A percentile compares a stretch with the other conserved stretches of the same genome.
phyloP scores from a whole-genome alignment of 495 filamentous ascomycete genomes.

The Penicillium pancosmium region DNA sequence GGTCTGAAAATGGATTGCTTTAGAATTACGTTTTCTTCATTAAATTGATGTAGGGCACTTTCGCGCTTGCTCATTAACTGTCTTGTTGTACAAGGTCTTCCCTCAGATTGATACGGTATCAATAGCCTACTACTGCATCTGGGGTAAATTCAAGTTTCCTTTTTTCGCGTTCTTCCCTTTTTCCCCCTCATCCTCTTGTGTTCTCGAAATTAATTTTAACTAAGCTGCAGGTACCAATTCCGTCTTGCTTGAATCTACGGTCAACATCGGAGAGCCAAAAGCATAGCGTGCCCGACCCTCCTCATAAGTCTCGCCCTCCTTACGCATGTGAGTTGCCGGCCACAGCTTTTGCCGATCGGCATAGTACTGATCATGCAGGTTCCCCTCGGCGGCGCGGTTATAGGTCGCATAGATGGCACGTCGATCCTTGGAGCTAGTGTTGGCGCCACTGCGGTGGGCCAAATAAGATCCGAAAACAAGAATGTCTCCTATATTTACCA shows the following conservation, averaged over 20 bases:
- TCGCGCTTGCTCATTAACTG: too few relatives aligned
- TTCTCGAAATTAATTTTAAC: too few relatives aligned
- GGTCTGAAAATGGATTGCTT: too few relatives aligned
- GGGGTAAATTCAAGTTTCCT: too few relatives aligned
- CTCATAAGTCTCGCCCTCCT: constrained; percentile 40
- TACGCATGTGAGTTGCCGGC: constrained; percentile 48
- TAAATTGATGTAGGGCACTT: too few relatives aligned
- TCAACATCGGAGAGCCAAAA: constrained; percentile 47
- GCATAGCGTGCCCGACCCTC: constrained; percentile 43
- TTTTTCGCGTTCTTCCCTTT: too few relatives aligned
- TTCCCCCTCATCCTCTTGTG: too few relatives aligned
- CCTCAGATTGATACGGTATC: too few relatives aligned
- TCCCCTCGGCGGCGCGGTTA: constrained; percentile 44
- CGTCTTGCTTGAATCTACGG: constrained; percentile 30
- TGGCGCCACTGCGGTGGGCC: constrained; percentile 46
- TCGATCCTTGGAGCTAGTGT: constrained; percentile 40
- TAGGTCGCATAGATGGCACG: constrained; percentile 50
- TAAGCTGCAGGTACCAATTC: too few relatives aligned
- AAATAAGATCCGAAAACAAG: constrained; percentile 49
- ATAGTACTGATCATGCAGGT: constrained; percentile 48
- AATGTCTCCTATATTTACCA: constrained; percentile 34
- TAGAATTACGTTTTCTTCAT: too few relatives aligned
- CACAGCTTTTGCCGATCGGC: constrained; percentile 42
- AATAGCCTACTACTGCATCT: too few relatives aligned
- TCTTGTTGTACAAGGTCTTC: too few relatives aligned